Conservation (phyloP, 2,329 filamentous ascomycete species). For the Orbilia brochopaga region DNA sequence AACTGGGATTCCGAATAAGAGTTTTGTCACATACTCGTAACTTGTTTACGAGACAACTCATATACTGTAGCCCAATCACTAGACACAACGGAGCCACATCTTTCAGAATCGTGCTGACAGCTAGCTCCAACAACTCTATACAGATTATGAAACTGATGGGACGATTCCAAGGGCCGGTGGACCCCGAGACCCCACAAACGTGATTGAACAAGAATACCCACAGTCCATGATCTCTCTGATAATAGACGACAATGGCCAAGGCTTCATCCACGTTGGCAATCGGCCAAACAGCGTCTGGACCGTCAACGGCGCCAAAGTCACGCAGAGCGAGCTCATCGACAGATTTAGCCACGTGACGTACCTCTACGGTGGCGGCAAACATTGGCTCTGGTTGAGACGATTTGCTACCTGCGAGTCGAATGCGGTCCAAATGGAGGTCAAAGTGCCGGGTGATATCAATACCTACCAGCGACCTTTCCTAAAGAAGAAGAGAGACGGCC, state of each 20-base stretch:
- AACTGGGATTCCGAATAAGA: too few species aligned
- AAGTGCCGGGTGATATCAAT: slow-evolving; percentile 17
- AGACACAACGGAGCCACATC: too few species aligned
- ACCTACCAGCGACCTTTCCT: not conserved
- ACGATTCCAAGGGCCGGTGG: slow-evolving; percentile 14
- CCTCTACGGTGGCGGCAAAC: slow-evolving; percentile 21
- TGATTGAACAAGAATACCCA: slow-evolving; percentile 23
- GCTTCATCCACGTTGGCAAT: slow-evolving; percentile 38
- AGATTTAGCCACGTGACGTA: slow-evolving; percentile 39
- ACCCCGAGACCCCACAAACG: not conserved
- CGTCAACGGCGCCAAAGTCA: slow-evolving; percentile 28
- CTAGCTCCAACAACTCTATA: not conserved
- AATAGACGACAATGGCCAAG: slow-evolving; percentile 13
- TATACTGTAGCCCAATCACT: too few species aligned
- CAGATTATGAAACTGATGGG: slow-evolving; percentile 8
- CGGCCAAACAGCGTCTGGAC: slow-evolving; percentile 39
- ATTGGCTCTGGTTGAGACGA: slow-evolving; percentile 40
- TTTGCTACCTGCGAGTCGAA: slow-evolving; percentile 15
- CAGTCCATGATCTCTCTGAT: slow-evolving; percentile 36
- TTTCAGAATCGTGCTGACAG: too few species aligned
- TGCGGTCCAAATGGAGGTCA: slow-evolving; percentile 2
- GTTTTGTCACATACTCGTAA: too few species aligned
- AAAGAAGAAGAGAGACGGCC: not conserved
- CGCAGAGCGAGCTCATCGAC: slow-evolving; percentile 33
- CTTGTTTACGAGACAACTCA: too few species aligned